Percentiles rank a stretch among this genome's conserved stretches.
Conservation (phyloP, 73 alveolate species). For the Paraurostyla sp. region DNA sequence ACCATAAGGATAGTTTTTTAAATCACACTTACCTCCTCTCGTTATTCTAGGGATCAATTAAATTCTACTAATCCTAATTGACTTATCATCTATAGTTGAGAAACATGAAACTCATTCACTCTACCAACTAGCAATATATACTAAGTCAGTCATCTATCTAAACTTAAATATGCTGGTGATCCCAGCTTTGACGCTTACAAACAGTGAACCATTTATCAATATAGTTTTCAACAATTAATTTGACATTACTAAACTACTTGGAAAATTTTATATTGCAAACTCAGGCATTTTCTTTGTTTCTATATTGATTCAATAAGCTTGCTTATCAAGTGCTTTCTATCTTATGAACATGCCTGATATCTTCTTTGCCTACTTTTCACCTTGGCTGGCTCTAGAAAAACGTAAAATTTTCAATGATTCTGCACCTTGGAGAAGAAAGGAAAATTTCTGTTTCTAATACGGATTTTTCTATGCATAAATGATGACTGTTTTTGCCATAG, state of each 20-base stretch:
- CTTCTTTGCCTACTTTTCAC: constrained; percentile 83
- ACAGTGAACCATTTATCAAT: constrained; percentile 77
- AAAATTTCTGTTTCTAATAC: constrained; percentile 83
- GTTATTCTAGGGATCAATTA: constrained; percentile 84
- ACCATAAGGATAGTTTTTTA: constrained; percentile 79
- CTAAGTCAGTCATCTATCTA: constrained; percentile 87
- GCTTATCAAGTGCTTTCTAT: constrained; percentile 84
- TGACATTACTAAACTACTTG: constrained; percentile 81
- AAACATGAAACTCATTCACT: constrained; percentile 91
- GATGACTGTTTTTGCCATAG: constrained; percentile 91
- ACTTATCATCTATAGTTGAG: constrained; percentile 87
- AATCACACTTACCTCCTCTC: constrained; percentile 90
- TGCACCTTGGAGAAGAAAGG: constrained; percentile 90
- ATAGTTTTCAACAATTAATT: constrained; percentile 77
- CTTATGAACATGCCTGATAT: constrained; percentile 90
- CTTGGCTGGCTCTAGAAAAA: constrained; percentile 87
- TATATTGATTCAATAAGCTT: constrained; percentile 87
- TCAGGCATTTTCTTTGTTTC: constrained; percentile 91
- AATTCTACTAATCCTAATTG: constrained; percentile 83
- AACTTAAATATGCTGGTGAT: constrained; percentile 91
- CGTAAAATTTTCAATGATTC: constrained; percentile 88
- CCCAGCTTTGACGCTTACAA: constrained; percentile 92
- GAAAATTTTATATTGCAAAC: constrained; percentile 83
- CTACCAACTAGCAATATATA: constrained; percentile 86
- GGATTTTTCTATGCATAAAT: constrained; percentile 96